Percentiles rank a stretch among this genome's conserved stretches.
phyloP scores from a whole-genome alignment of 129 eudicot species.

The Saposhnikovia divaricata region DNA sequence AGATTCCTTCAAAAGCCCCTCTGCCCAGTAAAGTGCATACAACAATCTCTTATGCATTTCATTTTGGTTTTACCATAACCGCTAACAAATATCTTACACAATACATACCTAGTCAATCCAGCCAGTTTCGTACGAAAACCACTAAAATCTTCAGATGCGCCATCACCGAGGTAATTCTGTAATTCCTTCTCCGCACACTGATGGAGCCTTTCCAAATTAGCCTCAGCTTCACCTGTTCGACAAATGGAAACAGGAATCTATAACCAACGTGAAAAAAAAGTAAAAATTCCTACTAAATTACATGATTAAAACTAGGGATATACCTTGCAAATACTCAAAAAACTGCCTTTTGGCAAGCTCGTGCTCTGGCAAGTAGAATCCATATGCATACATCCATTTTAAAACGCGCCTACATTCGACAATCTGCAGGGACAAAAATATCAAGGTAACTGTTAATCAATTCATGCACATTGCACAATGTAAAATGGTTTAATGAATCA shows the following conservation, averaged over 20 bases:
- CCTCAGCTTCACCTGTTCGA: constrained; percentile 76
- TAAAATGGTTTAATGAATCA: not conserved
- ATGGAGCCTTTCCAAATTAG: constrained; percentile 76
- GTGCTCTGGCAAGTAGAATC: constrained; percentile 56
- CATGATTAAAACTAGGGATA: not conserved
- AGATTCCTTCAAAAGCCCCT: not conserved
- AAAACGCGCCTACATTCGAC: constrained; percentile 86
- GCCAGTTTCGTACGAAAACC: constrained; percentile 61
- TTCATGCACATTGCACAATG: not conserved
- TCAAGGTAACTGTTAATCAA: not conserved
- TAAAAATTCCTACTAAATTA: not conserved
- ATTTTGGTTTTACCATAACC: not conserved
- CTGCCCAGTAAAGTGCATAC: not conserved
- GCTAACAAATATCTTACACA: not conserved
- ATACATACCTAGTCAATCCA: constrained; percentile 55
- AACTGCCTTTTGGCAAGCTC: constrained; percentile 48
- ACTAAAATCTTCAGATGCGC: constrained; percentile 28
- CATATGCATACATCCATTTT: constrained; percentile 88
- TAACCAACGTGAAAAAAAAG: not conserved
- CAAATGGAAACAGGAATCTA: not conserved
- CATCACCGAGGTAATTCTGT: constrained; percentile 23
- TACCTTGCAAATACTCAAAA: constrained; percentile 83
- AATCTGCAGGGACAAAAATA: constrained; percentile 35
- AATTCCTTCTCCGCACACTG: constrained; percentile 75
- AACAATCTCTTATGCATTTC: not conserved